Base-by-base conservation (phyloP, 2,329 filamentous ascomycete genomes). In the Trichoderma aggressivum region DNA sequence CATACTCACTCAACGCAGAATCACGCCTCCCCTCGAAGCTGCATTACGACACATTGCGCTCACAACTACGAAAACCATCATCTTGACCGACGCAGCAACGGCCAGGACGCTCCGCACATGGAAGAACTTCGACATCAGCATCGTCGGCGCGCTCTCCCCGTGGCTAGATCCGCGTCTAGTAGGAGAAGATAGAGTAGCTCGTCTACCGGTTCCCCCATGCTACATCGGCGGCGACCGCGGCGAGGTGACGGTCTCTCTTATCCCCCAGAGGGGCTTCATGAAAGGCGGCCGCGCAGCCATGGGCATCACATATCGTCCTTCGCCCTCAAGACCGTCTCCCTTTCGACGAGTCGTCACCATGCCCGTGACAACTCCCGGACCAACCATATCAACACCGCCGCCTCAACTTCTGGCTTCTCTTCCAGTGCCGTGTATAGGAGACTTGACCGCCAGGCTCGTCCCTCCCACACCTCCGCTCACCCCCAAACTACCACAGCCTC, bases 221-320 rank as follows among this genome's bases (percentile, higher is more conserved):
- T 81, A 84, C 3, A 79, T 84, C 0, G 83, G 84, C 28, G 89
- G 88, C 6, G 80, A 84, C 16, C 82, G 85, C 10, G 91, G 91
- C 21, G 90, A 93, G 80, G 85, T 93, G n/a, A 92, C 90, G 0
- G 84, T 94, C n/a, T 84, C 90, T 1, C 89, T 89, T 78, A 86
- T 93, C 34, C 82, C 87, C 0, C 87, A 90, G 67, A 89, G 87
- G 76, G 80, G 84, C 61, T 89, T 92, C 75, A 75, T 90, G 5
- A 87, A 86, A 8, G 86, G 87, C 3, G 76, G 91, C 0, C 90
- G 92, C 76, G 88, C 88, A 71, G 91, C 90, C 12, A 86, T 93
- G 73, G 91, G 89, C 16, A 91, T 94, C 74, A 94, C 91, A 1
- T 94, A 93, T 77, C 86, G 87, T 21, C 86, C 90, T 24, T 88